A percentile compares a stretch with the other conserved stretches of the same genome.
phyloP scores from a whole-genome alignment of 108 stramenopile species.

The Bacterosira constricta region DNA sequence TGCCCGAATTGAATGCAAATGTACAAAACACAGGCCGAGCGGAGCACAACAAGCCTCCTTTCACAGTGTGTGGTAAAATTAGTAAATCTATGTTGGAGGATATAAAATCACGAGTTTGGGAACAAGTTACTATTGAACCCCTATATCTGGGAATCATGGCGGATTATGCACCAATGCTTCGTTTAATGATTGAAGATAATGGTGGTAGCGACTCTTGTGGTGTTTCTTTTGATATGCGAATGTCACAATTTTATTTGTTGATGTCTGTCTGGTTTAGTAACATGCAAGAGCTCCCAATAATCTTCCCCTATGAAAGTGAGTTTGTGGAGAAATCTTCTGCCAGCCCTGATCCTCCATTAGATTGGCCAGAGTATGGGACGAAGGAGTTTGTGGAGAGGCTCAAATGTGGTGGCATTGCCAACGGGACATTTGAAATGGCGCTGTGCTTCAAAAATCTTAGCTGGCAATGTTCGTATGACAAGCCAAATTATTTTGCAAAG shows the following conservation, averaged over 20 bases:
- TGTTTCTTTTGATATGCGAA: slow-evolving; percentile 59
- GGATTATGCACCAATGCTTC: slow-evolving; percentile 66
- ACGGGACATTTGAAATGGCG: slow-evolving; percentile 54
- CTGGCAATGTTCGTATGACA: slow-evolving; percentile 66
- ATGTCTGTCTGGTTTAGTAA: slow-evolving; percentile 84
- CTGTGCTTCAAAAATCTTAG: slow-evolving; percentile 52
- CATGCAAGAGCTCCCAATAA: slow-evolving; percentile 79
- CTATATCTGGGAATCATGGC: slow-evolving; percentile 53
- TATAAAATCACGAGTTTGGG: slow-evolving; percentile 56
- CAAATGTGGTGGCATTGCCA: slow-evolving; percentile 13
- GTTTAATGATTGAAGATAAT: slow-evolving; percentile 57
- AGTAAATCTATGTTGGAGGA: slow-evolving; percentile 17
- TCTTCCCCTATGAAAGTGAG: slow-evolving; percentile 65
- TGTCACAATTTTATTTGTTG: slow-evolving; percentile 78
- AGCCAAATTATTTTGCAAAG: slow-evolving; percentile 49
- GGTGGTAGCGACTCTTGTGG: neutral
- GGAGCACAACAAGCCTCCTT: slow-evolving; percentile 46
- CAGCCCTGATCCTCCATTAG: slow-evolving; percentile 33
- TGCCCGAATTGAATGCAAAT: slow-evolving; percentile 40
- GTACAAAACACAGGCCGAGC: slow-evolving; percentile 46
- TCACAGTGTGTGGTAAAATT: slow-evolving; percentile 8
- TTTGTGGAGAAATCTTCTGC: slow-evolving; percentile 49
- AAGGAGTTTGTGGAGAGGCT: slow-evolving; percentile 57
- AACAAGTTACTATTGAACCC: slow-evolving; percentile 58
- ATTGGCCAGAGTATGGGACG: slow-evolving; percentile 84